phyloP scores from a whole-genome alignment of 352 stramenopile genomes.

The Globisporangium abappressorium region DNA sequence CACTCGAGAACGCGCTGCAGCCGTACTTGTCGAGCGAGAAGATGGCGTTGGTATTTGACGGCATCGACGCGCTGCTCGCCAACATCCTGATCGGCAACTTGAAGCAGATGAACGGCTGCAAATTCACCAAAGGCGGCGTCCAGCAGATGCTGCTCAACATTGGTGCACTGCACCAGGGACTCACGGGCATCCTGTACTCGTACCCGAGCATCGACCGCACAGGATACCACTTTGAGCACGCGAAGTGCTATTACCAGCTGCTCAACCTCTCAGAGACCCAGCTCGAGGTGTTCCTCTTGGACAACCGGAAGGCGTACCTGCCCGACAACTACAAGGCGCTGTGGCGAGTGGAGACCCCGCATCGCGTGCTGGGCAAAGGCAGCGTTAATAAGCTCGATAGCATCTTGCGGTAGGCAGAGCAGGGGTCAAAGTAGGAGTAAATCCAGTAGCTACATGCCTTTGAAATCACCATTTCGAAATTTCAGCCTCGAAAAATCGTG shows the following conservation, averaged over 20 bases:
- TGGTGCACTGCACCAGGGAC: constrained; percentile 64
- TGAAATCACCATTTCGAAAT: not conserved
- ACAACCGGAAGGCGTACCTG: constrained; percentile 62
- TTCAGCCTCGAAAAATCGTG: constrained; percentile 45
- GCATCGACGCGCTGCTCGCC: constrained; percentile 60
- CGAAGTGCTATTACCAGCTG: constrained; percentile 77
- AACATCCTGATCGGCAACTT: constrained; percentile 64
- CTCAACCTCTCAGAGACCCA: constrained; percentile 71
- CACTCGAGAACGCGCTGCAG: constrained; percentile 68
- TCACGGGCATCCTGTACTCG: constrained; percentile 72
- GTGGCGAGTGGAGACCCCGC: constrained; percentile 71
- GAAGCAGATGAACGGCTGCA: constrained; percentile 58
- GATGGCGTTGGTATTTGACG: constrained; percentile 71
- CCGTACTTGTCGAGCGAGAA: constrained; percentile 74
- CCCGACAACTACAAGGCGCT: constrained; percentile 66
- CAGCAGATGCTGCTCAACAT: constrained; percentile 83
- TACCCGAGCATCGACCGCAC: constrained; percentile 50
- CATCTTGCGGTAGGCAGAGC: constrained; percentile 46
- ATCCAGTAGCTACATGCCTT: not conserved
- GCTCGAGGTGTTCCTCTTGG: constrained; percentile 74
- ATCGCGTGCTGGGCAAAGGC: constrained; percentile 66
- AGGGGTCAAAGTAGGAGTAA: not conserved
- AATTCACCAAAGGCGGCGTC: constrained; percentile 63
- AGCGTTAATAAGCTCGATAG: constrained; percentile 86
- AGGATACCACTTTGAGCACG: constrained; percentile 69